These are phyloP conservation scores for Corylus americana DNA, from an alignment of 306 rosid species.

Conservation along the genomic window DNA sequence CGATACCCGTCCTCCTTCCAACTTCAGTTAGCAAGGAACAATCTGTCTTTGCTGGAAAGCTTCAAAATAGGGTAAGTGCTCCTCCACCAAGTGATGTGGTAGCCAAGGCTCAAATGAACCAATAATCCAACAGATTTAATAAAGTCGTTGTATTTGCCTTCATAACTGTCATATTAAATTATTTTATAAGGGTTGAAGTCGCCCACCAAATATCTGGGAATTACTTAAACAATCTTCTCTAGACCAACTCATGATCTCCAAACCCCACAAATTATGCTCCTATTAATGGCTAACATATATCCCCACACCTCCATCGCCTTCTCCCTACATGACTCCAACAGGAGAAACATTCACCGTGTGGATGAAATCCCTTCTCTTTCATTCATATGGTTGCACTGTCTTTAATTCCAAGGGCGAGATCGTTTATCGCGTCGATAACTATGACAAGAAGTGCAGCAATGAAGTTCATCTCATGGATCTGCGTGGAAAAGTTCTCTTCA, in stretches of 20 bases:
- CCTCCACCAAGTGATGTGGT: background rate
- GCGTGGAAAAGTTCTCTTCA: slow-evolving; percentile 56
- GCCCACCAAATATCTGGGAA: background rate
- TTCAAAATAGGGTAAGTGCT: background rate
- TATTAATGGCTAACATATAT: slow-evolving; percentile 44
- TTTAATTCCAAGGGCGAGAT: slow-evolving; percentile 67
- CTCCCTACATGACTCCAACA: slow-evolving; percentile 21
- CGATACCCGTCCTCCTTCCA: no score
- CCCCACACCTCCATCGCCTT: slow-evolving; percentile 31
- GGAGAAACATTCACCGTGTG: slow-evolving; percentile 74
- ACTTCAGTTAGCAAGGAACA: no score
- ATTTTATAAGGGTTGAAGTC: background rate
- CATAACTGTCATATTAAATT: background rate
- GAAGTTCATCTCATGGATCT: slow-evolving; percentile 91
- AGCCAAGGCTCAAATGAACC: background rate
- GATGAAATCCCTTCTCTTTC: slow-evolving; percentile 87
- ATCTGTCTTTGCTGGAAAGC: no score
- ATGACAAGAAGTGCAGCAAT: slow-evolving; percentile 58
- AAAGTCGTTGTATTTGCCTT: background rate
- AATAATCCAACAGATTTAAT: background rate
- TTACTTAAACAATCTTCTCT: background rate
- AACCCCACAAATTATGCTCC: background rate
- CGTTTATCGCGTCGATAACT: slow-evolving; percentile 81
- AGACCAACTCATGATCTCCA: background rate
- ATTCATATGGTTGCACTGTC: slow-evolving; percentile 86